Evolutionary conservation across 129 eudicot species (phyloP).

Genomic region (Pittosporum tobira): DNA sequence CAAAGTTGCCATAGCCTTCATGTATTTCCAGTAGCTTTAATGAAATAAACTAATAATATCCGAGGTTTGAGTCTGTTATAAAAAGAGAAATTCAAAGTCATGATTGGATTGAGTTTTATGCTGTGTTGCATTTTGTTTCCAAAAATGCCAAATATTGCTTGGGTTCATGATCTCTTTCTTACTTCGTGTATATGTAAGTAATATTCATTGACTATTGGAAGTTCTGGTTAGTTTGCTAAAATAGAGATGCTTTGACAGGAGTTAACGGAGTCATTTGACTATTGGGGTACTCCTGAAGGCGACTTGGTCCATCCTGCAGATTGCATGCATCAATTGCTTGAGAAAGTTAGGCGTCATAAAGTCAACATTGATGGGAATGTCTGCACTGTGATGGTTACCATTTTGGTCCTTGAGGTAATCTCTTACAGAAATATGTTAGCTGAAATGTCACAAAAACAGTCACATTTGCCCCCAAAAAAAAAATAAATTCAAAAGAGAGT

Average conservation of each 20-base stretch:
- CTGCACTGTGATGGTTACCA: constrained; percentile 87
- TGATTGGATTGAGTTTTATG: not conserved
- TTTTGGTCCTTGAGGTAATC: constrained; percentile 91
- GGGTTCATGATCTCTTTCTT: not conserved
- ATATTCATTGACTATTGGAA: not conserved
- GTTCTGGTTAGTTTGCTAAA: not conserved
- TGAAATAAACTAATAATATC: not conserved
- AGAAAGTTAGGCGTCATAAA: constrained; percentile 72
- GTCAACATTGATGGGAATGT: constrained; percentile 90
- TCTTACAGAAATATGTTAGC: not conserved
- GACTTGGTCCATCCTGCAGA: constrained; percentile 91
- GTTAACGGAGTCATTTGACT: constrained; percentile 71
- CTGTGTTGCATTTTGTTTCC: not conserved
- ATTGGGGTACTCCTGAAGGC: constrained; percentile 94
- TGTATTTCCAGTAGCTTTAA: not conserved
- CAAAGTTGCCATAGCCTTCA: not conserved
- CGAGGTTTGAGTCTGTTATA: too few relatives aligned
- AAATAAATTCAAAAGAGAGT: too few relatives aligned
- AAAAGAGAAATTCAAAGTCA: not conserved
- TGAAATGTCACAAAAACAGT: too few relatives aligned
- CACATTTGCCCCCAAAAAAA: too few relatives aligned
- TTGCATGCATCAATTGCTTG: constrained; percentile 76
- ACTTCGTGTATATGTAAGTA: not conserved
- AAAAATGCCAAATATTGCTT: not conserved
- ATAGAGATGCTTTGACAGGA: constrained; percentile 37